Evolutionary conservation across 2,329 filamentous ascomycete species (phyloP), one percentile per base, ranked within the genome.

Genomic region (Endothia cerciana): DNA sequence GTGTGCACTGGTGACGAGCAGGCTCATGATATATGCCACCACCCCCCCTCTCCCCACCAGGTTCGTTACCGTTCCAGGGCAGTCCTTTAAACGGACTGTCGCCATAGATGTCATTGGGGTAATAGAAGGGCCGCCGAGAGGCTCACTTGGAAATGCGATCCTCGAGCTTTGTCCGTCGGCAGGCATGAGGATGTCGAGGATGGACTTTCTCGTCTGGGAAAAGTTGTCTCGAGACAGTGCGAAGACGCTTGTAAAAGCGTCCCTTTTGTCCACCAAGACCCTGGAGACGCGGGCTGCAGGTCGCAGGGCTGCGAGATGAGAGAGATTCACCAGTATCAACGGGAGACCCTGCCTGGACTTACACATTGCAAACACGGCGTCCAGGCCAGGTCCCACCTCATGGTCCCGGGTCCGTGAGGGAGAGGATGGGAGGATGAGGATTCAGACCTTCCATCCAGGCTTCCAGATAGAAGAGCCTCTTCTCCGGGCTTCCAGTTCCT

Each of bases 391-490:
- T 55, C 51, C n/a, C 51, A 55, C 51, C 17, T 55, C 51, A 55
- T 11, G 19, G 51, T 36, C 51, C 30, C 51, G 22, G 28, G 47
- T 22, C 33, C 33, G 33, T 36, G 28, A 17, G 47, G 25, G 28
- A 22, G 57, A 59, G 36, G 38, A 19, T 45, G 22, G 19, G 40
- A 43, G 22, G 40, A 28, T 4, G 38, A 43, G 40, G 25, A 56
- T 6, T 30, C 13, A 25, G 13, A 28, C 22, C 51, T 63, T 57
- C 61, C 38, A 56, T 60, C 65, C 59, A 49, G 63, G 57, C 65
- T 67, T 67, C 65, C 56, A 66, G 60, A 66, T 19, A 28, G 38
- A 66, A 56, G 64, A 55, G 30, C 28, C 28, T 64, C 56, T 64
- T 57, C 30, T 33, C 7, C 28, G 36, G n/a, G 36, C 33, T 36